Conservation (phyloP, 306 rosid genomes). For the Styphnolobium japonicum region DNA sequence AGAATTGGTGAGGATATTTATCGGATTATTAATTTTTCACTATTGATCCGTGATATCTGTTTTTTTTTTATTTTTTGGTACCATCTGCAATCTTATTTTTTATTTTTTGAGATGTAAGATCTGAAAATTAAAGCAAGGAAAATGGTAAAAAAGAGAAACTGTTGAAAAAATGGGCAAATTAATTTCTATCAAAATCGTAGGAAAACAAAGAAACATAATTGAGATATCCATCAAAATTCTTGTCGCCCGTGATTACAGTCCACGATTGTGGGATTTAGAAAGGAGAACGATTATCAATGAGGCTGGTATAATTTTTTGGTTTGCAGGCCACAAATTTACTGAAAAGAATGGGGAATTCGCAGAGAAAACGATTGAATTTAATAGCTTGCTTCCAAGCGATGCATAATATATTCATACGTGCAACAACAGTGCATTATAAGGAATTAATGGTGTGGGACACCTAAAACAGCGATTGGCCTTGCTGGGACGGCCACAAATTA, state of each 20-base stretch:
- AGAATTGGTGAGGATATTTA: too few species aligned
- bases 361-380: background rate
- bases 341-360: background rate
- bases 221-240: background rate
- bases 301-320: background rate
- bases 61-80: too few species aligned
- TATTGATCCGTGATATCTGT: too few species aligned
- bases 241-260: background rate
- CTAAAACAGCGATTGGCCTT: background rate
- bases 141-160: too few species aligned
- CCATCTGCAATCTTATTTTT: too few species aligned
- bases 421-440: background rate
- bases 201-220: background rate
- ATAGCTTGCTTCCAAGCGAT: background rate
- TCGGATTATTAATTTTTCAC: too few species aligned
- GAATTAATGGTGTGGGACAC: constrained; percentile 20
- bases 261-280: background rate
- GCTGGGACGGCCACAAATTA: background rate
- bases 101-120: background rate
- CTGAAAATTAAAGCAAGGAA: background rate
- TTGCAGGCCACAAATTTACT: too few species aligned
- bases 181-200: background rate
- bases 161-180: background rate
- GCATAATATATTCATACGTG: background rate
- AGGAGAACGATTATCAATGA: background rate